phyloP scores from a whole-genome alignment of 768 basidiomycete genomes.

The Lactarius hatsudake region DNA sequence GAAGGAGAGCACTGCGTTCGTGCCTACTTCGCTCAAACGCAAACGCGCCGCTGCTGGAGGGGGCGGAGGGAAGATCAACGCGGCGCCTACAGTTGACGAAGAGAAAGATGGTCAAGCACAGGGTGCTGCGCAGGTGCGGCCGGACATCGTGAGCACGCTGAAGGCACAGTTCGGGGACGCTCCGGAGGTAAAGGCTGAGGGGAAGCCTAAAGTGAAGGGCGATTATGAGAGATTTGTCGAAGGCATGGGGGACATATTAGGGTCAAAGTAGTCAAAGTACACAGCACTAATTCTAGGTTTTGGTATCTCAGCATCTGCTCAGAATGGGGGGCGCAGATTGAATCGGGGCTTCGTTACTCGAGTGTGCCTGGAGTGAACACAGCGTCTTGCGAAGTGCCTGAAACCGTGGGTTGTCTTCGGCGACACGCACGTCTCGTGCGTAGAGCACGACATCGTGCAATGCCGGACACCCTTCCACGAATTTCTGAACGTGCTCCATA shows the following conservation, averaged over 20 bases:
- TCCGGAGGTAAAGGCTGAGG: conserved; percentile 26
- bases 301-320: neutral
- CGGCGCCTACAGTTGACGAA: conserved; percentile 35
- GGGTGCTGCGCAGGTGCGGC: conserved; percentile 43
- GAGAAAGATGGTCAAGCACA: conserved; percentile 33
- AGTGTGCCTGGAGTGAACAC: neutral
- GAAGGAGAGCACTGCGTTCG: conserved; percentile 91
- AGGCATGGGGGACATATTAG: conserved; percentile 68
- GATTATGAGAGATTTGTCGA: conserved; percentile 78
- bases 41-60: conserved; percentile 48
- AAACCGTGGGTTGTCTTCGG: neutral
- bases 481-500: neutral
- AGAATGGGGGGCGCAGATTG: neutral
- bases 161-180: conserved; percentile 54
- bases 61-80: conserved; percentile 25
- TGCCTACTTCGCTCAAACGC: conserved; percentile 78
- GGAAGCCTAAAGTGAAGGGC: conserved; percentile 43
- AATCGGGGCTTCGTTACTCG: neutral
- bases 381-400: neutral
- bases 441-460: conserved; percentile 9
- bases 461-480: conserved; percentile 12
- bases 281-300: neutral
- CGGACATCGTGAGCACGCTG: conserved; percentile 63
- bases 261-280: conserved; percentile 15
- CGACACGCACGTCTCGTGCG: neutral